Evolutionary conservation across 805 yeast genomes (phyloP).

Genomic region (Kregervanrija pseudodelftensis): DNA sequence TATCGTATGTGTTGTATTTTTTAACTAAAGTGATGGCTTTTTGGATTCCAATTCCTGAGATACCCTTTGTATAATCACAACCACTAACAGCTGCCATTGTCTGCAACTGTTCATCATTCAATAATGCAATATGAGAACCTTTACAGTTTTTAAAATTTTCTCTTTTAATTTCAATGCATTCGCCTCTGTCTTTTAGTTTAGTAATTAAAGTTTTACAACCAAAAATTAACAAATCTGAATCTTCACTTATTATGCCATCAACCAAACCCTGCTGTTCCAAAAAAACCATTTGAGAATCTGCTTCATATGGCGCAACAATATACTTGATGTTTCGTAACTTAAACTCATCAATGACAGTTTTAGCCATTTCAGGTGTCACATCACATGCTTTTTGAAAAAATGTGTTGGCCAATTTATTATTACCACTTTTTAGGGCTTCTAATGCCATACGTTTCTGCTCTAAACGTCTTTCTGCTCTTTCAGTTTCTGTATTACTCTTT

Average conservation of each 20-base stretch:
- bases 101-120: conserved; percentile 53
- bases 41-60: conserved; percentile 71
- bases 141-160: conserved; percentile 37
- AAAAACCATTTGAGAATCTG: conserved; percentile 94
- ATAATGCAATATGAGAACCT: conserved; percentile 36
- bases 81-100: conserved; percentile 87
- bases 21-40: conserved; percentile 62
- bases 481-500: conserved; percentile 64
- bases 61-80: conserved; percentile 90
- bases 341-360: conserved; percentile 68
- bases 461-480: conserved; percentile 50
- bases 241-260: conserved; percentile 87
- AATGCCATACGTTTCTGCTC: conserved; percentile 54
- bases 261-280: conserved; percentile 69
- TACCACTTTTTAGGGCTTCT: conserved; percentile 44
- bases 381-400: conserved; percentile 75
- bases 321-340: conserved; percentile 50
- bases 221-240: conserved; percentile 84
- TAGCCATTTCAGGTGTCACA: conserved; percentile 88
- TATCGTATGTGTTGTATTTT: conserved; percentile 43
- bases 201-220: conserved; percentile 76
- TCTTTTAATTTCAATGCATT: conserved; percentile 62
- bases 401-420: conserved; percentile 53
- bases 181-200: conserved; percentile 64
- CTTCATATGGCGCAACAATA: conserved; percentile 96